These are phyloP conservation scores for Geotrichum candidum DNA, from an alignment of 1,139 yeast species.

Conservation along the genomic window DNA sequence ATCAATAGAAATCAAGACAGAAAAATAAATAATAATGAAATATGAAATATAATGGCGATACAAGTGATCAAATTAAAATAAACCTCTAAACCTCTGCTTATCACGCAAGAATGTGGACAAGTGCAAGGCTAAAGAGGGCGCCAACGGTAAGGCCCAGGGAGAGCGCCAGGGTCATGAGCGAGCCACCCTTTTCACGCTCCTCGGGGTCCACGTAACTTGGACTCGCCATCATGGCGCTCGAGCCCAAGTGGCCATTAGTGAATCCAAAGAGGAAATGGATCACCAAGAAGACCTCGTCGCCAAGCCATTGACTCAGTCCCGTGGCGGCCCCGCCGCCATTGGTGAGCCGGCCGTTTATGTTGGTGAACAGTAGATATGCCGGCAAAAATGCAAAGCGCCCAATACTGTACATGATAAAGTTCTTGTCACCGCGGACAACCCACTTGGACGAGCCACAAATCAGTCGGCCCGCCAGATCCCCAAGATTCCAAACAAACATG, in stretches of 20 bases:
- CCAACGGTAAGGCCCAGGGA: conserved; percentile 76
- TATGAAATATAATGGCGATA: neutral
- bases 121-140: conserved; percentile 62
- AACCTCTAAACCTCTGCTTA: neutral
- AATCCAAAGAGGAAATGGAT: conserved; percentile 76
- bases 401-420: conserved; percentile 23
- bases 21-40: no score
- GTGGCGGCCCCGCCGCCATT: neutral
- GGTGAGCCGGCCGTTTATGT: conserved; percentile 5
- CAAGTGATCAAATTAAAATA: neutral
- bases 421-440: conserved; percentile 20
- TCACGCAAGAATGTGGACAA: conserved; percentile 26
- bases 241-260: conserved; percentile 79
- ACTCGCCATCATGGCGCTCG: conserved; percentile 77
- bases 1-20: neutral
- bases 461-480: conserved; percentile 76
- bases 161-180: conserved; percentile 73
- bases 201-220: conserved; percentile 52
- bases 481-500: conserved; percentile 80
- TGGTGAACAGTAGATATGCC: conserved; percentile 46
- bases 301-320: conserved; percentile 37
- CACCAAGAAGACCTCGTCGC: conserved; percentile 62
- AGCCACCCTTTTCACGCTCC: conserved; percentile 91
- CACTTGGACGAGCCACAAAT: conserved; percentile 38
- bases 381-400: conserved; percentile 50